phyloP scores from a whole-genome alignment of 352 stramenopile genomes.

The Pythium insidiosum region DNA sequence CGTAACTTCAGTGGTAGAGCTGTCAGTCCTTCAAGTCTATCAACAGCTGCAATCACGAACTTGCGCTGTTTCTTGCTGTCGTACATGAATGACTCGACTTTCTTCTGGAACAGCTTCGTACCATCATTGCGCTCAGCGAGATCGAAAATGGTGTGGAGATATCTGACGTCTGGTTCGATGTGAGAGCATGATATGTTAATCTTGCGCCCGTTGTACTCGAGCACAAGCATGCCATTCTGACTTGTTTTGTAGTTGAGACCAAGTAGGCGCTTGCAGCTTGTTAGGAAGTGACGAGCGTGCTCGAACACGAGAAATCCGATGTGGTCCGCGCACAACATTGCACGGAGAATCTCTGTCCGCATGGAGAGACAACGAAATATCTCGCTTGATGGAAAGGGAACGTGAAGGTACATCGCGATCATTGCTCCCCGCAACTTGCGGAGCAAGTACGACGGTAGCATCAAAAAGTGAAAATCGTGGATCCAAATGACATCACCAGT shows the following conservation, averaged over 20 bases:
- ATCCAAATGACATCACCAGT: conserved; percentile 93
- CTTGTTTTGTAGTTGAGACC: conserved; percentile 91
- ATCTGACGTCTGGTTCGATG: conserved; percentile 89
- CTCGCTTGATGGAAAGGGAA: conserved; percentile 97
- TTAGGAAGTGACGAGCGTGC: conserved; percentile 90
- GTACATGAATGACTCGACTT: conserved; percentile 32
- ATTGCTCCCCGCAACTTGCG: conserved; percentile 87
- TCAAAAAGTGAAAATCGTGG: conserved; percentile 97
- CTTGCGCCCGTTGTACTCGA: conserved; percentile 95
- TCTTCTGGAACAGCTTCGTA: conserved; percentile 19
- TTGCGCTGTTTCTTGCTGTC: conserved; percentile 22
- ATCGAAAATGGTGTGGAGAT: conserved; percentile 60
- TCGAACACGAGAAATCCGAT: conserved; percentile 93
- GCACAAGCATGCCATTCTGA: conserved; percentile 80
- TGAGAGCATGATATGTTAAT: conserved; percentile 96
- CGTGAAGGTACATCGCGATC: conserved; percentile 97
- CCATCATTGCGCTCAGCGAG: conserved; percentile 31
- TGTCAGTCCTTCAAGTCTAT: conserved; percentile 94
- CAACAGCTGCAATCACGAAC: conserved; percentile 86
- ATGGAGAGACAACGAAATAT: conserved; percentile 95
- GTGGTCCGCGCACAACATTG: conserved; percentile 87
- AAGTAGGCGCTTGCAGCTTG: conserved; percentile 89
- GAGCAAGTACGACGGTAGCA: conserved; percentile 95
- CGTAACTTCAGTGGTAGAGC: conserved; percentile 96
- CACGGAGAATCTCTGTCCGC: conserved; percentile 86